These are phyloP conservation scores for Starmerella khaoyaiensis DNA, from an alignment of 805 yeast species.

Conservation along the genomic window DNA sequence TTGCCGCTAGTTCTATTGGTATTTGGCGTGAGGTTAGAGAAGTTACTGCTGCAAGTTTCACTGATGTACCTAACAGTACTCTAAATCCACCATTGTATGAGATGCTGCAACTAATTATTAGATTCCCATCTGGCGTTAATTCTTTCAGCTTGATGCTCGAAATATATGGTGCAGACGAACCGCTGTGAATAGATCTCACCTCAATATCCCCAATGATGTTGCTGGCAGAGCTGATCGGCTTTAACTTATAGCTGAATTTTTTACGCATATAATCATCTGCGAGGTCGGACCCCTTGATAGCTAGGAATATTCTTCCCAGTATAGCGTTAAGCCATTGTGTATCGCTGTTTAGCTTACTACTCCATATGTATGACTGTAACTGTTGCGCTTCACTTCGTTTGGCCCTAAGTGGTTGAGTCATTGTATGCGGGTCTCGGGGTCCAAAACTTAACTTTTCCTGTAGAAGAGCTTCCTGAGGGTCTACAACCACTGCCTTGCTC, in stretches of 20 bases:
- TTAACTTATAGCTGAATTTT: constrained; percentile 57
- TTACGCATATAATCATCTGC: constrained; percentile 45
- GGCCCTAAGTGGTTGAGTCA: constrained; percentile 64
- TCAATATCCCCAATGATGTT: constrained; percentile 76
- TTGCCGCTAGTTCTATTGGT: constrained; percentile 56
- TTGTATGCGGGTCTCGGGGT: constrained; percentile 41
- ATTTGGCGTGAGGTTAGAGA: constrained; percentile 64
- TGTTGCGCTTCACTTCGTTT: constrained; percentile 58
- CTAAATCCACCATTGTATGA: constrained; percentile 65
- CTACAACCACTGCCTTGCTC: constrained; percentile 4
- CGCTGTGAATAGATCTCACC: constrained; percentile 59
- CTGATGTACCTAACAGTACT: constrained; percentile 68
- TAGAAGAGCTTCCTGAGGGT: not conserved
- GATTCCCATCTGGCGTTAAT: constrained; percentile 67
- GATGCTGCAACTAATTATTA: constrained; percentile 48
- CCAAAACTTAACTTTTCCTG: constrained; percentile 12
- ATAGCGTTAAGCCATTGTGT: constrained; percentile 87
- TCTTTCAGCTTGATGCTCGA: constrained; percentile 58
- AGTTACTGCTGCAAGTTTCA: constrained; percentile 60
- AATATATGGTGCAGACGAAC: constrained; percentile 66
- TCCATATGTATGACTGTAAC: constrained; percentile 62
- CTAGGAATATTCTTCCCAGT: constrained; percentile 67
- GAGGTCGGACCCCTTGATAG: constrained; percentile 57
- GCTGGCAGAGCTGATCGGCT: constrained; percentile 57
- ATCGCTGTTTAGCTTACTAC: constrained; percentile 70